Evolutionary conservation across 495 filamentous ascomycete genomes (phyloP).

Genomic region (Neurospora sublineolata): DNA sequence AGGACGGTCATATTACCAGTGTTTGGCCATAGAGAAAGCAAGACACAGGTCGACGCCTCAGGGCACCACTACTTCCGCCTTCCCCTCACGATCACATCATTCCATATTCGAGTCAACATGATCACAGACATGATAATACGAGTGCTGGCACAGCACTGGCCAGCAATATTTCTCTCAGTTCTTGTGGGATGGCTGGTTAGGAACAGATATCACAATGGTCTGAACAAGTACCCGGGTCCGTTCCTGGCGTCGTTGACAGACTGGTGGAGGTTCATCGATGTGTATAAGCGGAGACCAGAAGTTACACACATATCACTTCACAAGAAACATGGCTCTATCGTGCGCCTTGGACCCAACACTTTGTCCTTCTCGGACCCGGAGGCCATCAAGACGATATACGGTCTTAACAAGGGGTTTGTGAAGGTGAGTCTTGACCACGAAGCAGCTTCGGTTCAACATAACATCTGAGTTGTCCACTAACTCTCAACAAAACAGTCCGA

Average conservation of each 20-base stretch:
- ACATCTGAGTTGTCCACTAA: slow-evolving; percentile 8
- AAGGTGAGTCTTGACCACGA: slow-evolving; percentile 41
- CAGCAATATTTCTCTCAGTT: slow-evolving; percentile 20
- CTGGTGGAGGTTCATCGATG: slow-evolving; percentile 59
- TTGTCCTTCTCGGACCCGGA: slow-evolving; percentile 57
- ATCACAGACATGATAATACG: slow-evolving; percentile 17
- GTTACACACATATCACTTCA: slow-evolving; percentile 56
- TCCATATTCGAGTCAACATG: slow-evolving; percentile 1
- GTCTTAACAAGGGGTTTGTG: slow-evolving; percentile 68
- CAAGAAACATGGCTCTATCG: slow-evolving; percentile 57
- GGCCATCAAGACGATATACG: slow-evolving; percentile 64
- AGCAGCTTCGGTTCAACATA: not conserved
- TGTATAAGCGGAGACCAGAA: slow-evolving; percentile 50
- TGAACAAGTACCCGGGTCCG: slow-evolving; percentile 57
- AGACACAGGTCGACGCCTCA: not conserved
- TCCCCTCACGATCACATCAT: not conserved
- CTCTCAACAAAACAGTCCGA: slow-evolving; percentile 39
- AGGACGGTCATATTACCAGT: not conserved
- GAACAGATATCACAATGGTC: slow-evolving; percentile 47
- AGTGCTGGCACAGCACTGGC: slow-evolving; percentile 38
- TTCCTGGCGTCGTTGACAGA: slow-evolving; percentile 56
- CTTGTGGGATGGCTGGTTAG: slow-evolving; percentile 34
- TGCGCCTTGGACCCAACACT: slow-evolving; percentile 56
- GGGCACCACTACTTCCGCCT: not conserved
- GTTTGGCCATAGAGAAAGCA: not conserved